These are phyloP conservation scores for Nepenthes gracilis DNA, from an alignment of 148 eudicot species.

Conservation along the genomic window DNA sequence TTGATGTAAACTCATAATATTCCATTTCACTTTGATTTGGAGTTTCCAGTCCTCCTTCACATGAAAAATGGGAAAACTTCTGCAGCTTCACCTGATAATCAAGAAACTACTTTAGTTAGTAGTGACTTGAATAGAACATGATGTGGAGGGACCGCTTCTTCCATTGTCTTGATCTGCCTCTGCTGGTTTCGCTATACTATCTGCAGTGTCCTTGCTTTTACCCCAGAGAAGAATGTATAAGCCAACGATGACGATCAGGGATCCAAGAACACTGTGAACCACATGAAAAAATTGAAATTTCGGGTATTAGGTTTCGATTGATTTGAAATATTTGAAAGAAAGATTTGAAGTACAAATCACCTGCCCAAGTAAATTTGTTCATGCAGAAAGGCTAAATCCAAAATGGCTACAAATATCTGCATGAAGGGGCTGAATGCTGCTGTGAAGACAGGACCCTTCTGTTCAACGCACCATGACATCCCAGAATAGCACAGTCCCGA, in stretches of 20 bases:
- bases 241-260: constrained; percentile 33
- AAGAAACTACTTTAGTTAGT: neutral
- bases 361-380: constrained; percentile 62
- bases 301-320: neutral
- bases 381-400: constrained; percentile 39
- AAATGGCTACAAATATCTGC: constrained; percentile 33
- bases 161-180: constrained; percentile 11
- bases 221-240: constrained; percentile 57
- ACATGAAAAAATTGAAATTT: neutral
- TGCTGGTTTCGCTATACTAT: constrained; percentile 5
- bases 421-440: constrained; percentile 63
- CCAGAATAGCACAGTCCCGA: constrained; percentile 69
- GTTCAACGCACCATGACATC: constrained; percentile 74
- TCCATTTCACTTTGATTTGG: too few relatives aligned
- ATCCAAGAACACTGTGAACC: constrained; percentile 44
- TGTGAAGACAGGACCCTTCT: constrained; percentile 59
- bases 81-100: neutral
- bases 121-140: constrained; percentile 2
- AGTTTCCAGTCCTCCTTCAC: too few relatives aligned
- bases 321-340: neutral
- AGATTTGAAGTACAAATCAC: constrained; percentile 24
- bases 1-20: too few relatives aligned
- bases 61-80: too few relatives aligned
- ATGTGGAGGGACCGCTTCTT: neutral
- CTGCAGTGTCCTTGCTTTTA: constrained; percentile 22